phyloP scores from a whole-genome alignment of 2,329 filamentous ascomycete genomes.

The Davidsoniella neocaledoniae region DNA sequence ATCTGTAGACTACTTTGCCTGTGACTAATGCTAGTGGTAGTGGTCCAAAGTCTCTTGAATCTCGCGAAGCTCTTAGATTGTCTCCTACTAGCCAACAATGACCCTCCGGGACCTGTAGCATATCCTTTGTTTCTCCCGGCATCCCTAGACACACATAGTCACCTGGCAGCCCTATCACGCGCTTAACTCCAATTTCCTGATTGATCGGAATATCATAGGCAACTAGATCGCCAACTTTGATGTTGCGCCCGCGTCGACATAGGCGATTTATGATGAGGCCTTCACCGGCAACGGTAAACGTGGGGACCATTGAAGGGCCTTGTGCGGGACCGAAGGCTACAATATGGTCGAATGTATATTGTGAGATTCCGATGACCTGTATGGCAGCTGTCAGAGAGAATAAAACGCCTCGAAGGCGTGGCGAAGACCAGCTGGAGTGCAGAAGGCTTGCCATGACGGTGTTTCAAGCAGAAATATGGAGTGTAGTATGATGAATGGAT shows the following conservation, averaged over 20 bases:
- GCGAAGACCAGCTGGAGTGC: constrained; percentile 9
- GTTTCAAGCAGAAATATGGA: too few species aligned
- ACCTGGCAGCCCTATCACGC: constrained; percentile 59
- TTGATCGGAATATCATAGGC: constrained; percentile 57
- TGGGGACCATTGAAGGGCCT: constrained; percentile 83
- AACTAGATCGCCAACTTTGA: constrained; percentile 69
- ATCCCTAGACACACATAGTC: constrained; percentile 57
- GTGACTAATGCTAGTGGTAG: constrained; percentile 69
- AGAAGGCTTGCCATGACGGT: constrained; percentile 9
- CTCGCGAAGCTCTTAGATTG: constrained; percentile 66
- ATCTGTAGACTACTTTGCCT: constrained; percentile 62
- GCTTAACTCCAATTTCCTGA: constrained; percentile 50
- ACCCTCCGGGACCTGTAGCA: constrained; percentile 64
- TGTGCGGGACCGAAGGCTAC: constrained; percentile 41
- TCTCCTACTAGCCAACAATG: constrained; percentile 89
- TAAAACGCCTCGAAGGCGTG: constrained; percentile 19
- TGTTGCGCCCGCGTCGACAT: constrained; percentile 48
- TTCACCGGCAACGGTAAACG: constrained; percentile 51
- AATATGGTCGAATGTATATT: constrained; percentile 43
- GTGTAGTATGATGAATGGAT: too few species aligned
- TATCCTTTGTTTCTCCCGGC: constrained; percentile 25
- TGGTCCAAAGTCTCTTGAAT: constrained; percentile 76
- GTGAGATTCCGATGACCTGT: constrained; percentile 30
- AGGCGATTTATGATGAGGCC: constrained; percentile 50
- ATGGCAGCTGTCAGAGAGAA: constrained; percentile 25